Base-by-base conservation (phyloP, 2,329 filamentous ascomycete genomes). In the Alternaria brassicicola region DNA sequence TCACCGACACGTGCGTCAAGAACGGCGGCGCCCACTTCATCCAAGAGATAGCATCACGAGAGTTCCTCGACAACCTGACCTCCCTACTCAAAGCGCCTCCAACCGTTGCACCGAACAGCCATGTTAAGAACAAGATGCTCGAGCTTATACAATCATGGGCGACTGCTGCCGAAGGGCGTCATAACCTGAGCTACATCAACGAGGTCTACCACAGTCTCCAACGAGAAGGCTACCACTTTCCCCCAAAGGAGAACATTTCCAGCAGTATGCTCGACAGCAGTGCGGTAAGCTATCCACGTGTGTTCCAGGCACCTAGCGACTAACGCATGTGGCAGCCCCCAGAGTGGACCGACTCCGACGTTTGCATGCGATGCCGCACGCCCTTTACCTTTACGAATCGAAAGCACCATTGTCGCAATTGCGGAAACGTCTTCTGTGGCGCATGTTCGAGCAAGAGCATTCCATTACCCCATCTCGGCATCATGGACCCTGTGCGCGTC, bases 191-290 rank as follows among this genome's bases (percentile, higher is more conserved):
- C 55, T 98, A 99, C 77, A 90, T 99, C 60, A 88, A 89, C 42
- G 92, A 97, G 71, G 91, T 93, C 13, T 99, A 98, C 79, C 87
- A 84, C 66, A 88, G 84, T 28, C 79, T 99, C 61, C 92, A 96
- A 77, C 84, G 84, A 57, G 95, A 98, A 75, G 92, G 93, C 21
- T 96, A 90, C 76, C 86, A 87, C 55, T 99, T 99, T 64, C 95
- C 95, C 2, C 95, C 95, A 4, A 91, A 89, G 70, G 87, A 89
- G 38, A 88, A 91, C 25, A 90, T 99, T 42, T 86, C 94, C n/a
- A 96, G 92, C 79, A 97, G 90, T 78, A 99, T 99, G 93, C 87
- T 98, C 66, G 94, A 99, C 76, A 97, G 93, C 75, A 97, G 89
- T 72, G 95, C 95, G 61, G 92, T 96, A 85, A 76, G 90, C 84